phyloP scores from a whole-genome alignment of 805 yeast species.

The Candida nonsorbophila region DNA sequence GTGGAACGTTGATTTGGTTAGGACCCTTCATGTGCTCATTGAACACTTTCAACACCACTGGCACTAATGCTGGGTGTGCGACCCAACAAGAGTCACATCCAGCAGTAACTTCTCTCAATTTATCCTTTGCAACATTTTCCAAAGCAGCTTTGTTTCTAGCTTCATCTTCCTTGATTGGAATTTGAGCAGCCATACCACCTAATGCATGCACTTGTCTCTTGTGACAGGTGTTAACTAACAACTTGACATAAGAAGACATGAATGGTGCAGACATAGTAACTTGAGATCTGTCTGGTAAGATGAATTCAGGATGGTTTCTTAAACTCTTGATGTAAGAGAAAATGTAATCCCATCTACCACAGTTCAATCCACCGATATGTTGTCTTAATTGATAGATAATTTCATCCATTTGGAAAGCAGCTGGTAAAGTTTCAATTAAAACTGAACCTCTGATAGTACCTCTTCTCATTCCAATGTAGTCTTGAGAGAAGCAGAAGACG shows the following conservation, averaged over 20 bases:
- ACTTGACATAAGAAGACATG: slow-evolving; percentile 72
- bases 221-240: slow-evolving; percentile 70
- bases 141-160: slow-evolving; percentile 61
- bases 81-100: slow-evolving; percentile 92
- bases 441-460: slow-evolving; percentile 82
- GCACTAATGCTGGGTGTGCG: slow-evolving; percentile 79
- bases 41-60: slow-evolving; percentile 67
- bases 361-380: slow-evolving; percentile 76
- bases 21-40: slow-evolving; percentile 78
- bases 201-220: slow-evolving; percentile 78
- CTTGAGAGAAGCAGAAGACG: slow-evolving; percentile 72
- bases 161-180: slow-evolving; percentile 70
- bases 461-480: slow-evolving; percentile 58
- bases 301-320: slow-evolving; percentile 60
- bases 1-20: slow-evolving; percentile 61
- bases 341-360: slow-evolving; percentile 90
- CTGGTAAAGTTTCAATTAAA: slow-evolving; percentile 77
- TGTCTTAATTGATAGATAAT: slow-evolving; percentile 71
- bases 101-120: slow-evolving; percentile 67
- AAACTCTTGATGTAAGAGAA: slow-evolving; percentile 74
- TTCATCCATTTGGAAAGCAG: slow-evolving; percentile 84
- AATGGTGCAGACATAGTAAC: slow-evolving; percentile 80
- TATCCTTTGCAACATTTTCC: slow-evolving; percentile 69
- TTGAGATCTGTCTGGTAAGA: slow-evolving; percentile 74
- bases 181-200: slow-evolving; percentile 91